Conservation (phyloP, 768 basidiomycete genomes). For the Xerocomellus chrysenteron region DNA sequence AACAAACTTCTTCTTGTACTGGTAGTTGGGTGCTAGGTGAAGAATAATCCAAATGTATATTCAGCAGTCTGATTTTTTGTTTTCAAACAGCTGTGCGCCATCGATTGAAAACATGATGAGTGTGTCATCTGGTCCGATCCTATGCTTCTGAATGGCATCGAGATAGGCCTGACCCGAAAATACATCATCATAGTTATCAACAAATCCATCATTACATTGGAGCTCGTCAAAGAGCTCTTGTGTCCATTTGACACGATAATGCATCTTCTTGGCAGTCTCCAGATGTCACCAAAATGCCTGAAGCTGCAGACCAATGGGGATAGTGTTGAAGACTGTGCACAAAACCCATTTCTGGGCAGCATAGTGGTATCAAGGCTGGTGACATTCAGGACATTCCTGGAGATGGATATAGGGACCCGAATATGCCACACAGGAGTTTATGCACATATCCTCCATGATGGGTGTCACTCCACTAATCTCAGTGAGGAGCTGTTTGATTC, state of each 20-base stretch:
- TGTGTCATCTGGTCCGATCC: neutral
- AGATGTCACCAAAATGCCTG: neutral
- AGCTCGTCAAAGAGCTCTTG: neutral
- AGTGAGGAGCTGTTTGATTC: neutral
- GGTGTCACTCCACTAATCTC: neutral
- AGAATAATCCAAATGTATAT: conserved; percentile 38
- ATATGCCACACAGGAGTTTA: neutral
- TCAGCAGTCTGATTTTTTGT: conserved; percentile 20
- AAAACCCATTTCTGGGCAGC: no score
- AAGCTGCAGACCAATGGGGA: neutral
- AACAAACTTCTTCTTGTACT: neutral
- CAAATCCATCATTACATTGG: neutral
- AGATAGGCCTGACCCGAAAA: neutral
- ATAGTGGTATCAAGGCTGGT: no score
- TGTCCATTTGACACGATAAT: neutral
- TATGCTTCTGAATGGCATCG: neutral
- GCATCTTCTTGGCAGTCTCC: neutral
- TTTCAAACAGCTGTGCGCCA: conserved; percentile 38
- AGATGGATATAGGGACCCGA: neutral
- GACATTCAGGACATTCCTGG: neutral
- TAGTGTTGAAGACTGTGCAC: neutral
- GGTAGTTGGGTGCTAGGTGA: conserved; percentile 4
- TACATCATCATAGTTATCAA: neutral
- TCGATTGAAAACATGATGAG: conserved; percentile 17
- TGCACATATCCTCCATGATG: neutral